Base-by-base conservation (phyloP, 2,329 filamentous ascomycete species). In the Thelonectria olida region DNA sequence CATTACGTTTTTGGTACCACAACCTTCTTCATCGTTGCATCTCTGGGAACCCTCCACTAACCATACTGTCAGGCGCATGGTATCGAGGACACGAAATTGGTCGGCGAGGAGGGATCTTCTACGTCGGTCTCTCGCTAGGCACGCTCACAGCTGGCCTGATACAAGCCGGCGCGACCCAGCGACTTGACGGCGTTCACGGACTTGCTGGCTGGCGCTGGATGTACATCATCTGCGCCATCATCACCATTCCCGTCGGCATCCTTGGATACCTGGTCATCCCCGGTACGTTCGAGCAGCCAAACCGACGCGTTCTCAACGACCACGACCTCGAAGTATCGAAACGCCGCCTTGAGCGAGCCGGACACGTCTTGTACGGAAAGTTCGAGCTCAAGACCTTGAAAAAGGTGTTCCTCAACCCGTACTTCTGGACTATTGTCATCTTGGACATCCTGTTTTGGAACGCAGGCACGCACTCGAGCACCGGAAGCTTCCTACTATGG, bases 361-460 rank as follows among this genome's bases (percentile, higher is more conserved):
- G 82, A 1, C 81, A 84, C 61, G 65, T 68, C 1, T 72, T 75
- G 10, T 70, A 74, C 1, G 77, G 78, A 13, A 78, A 75, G 45
- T 73, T 81, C 58, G 69, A 74, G 5, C 57, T 73, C 13, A 38
- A 66, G 8, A 72, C 70, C 9, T 45, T 80, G 15, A 71, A 69
- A 27, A 62, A 69, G 5, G 73, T 86, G 8, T 60, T 78, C 2
- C 69, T 66, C 4, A 81, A 78, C 27, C 80, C 78, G 64, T 81
- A 81, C n/a, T 81, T 88, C 52, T 88, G 82, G 78, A 74, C 79
- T 0, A 73, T 88, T 9, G 73, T 86, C 0, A 59, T 82, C 1
- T 75, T 85, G 25, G 82, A 86, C 49, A 76, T 85, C 4, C 76
- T 88, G 22, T 88, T 88, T 73, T 88, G 84, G 83, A 87, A 87